Percentiles rank a stretch among this genome's conserved stretches.
Conservation (phyloP, 352 stramenopile genomes). For the Phytopythium delawarense region DNA sequence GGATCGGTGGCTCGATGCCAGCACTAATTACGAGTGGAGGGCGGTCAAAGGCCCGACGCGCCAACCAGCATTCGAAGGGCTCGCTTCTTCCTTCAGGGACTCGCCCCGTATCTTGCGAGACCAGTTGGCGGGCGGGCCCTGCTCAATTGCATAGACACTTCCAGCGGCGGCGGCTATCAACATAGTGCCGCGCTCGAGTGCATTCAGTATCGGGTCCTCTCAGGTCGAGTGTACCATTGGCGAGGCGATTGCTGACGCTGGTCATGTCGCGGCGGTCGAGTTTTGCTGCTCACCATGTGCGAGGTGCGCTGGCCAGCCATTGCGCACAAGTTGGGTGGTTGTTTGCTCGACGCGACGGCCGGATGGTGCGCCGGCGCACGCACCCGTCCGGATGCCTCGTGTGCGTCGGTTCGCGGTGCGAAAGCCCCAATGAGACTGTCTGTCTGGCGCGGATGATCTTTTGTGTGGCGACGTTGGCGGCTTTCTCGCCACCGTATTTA, state of each 20-base stretch:
- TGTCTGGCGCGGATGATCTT: not conserved
- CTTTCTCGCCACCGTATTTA: no score
- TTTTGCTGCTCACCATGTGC: not conserved
- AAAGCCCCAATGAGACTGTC: not conserved
- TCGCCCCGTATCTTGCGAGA: not conserved
- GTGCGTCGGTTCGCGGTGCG: not conserved
- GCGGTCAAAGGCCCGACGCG: no score
- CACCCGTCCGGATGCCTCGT: not conserved
- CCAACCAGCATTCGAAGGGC: not conserved
- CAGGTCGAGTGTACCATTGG: not conserved
- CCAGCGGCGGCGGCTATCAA: no score
- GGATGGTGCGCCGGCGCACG: not conserved
- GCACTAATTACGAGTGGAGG: no score
- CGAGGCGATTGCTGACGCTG: constrained; percentile 1
- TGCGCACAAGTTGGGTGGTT: not conserved
- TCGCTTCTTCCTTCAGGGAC: not conserved
- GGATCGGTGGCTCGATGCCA: no score
- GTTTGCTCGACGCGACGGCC: not conserved
- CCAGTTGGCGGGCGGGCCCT: not conserved
- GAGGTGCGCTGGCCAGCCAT: not conserved
- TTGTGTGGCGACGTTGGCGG: not conserved
- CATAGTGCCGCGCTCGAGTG: not conserved
- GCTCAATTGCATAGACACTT: not conserved
- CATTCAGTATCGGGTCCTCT: no score
- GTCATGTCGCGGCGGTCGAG: not conserved